phyloP scores from a whole-genome alignment of 352 stramenopile genomes.

The Globisporangium acanthophoron region DNA sequence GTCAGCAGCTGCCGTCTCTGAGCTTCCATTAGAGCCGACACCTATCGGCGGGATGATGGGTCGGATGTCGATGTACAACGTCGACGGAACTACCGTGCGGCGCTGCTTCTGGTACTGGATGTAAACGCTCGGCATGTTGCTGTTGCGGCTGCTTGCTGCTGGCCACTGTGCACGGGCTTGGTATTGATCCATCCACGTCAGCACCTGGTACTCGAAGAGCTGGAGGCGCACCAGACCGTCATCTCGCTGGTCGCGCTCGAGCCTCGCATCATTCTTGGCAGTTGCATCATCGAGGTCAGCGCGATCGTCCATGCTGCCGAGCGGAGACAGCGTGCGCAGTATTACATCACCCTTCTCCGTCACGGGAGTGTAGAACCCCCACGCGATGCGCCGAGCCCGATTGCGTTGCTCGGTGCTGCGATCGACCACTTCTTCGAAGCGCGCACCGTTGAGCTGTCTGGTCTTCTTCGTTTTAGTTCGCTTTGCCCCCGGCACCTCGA shows the following conservation, averaged over 20 bases:
- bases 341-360: conserved; percentile 40
- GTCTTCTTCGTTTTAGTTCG: conserved; percentile 6
- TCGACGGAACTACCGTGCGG: conserved; percentile 8
- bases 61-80: conserved; percentile 5
- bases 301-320: neutral
- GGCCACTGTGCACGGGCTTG: conserved; percentile 47
- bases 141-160: conserved; percentile 24
- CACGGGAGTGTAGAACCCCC: conserved; percentile 59
- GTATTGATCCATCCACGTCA: conserved; percentile 59
- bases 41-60: conserved; percentile 10
- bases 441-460: conserved; percentile 6
- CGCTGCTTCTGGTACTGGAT: conserved; percentile 58
- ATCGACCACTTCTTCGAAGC: conserved; percentile 19
- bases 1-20: neutral
- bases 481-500: conserved; percentile 23
- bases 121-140: conserved; percentile 38
- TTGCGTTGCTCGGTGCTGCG: neutral
- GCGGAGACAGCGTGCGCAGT: conserved; percentile 14
- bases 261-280: neutral
- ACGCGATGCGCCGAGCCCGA: conserved; percentile 30
- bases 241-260: neutral
- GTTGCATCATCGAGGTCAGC: neutral
- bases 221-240: conserved; percentile 27
- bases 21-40: neutral
- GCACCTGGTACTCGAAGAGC: conserved; percentile 47